Percentiles rank a stretch among this genome's conserved stretches.
These are phyloP conservation scores for Trichoderma polysporum DNA, from an alignment of 2,329 filamentous ascomycete genomes.

Conservation along the genomic window DNA sequence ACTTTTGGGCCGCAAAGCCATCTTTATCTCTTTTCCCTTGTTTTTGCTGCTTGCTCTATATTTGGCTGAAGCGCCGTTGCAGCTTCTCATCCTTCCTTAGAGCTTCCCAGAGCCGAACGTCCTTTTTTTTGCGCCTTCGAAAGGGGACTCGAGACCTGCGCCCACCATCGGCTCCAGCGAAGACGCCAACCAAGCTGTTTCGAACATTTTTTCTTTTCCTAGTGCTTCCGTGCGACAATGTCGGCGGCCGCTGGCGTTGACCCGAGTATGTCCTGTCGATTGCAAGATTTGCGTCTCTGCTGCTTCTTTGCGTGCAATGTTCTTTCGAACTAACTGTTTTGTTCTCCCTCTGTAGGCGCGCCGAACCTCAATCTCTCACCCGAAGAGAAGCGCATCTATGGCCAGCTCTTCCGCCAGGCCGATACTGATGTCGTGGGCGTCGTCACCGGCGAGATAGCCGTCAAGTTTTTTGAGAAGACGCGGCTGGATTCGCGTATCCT, in stretches of 20 bases:
- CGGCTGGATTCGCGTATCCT: conserved; percentile 80
- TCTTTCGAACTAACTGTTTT: background rate
- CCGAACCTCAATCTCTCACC: conserved; percentile 80
- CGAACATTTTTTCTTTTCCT: background rate
- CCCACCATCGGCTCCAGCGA: background rate
- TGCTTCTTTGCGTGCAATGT: background rate
- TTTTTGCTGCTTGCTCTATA: background rate
- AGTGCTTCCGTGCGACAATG: conserved; percentile 27
- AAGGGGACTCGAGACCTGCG: background rate
- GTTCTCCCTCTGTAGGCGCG: conserved; percentile 40
- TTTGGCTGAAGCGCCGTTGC: background rate
- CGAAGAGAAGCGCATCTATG: conserved; percentile 92
- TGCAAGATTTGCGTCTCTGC: background rate
- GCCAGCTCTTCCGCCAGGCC: conserved; percentile 88
- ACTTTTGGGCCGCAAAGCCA: conserved; percentile 13
- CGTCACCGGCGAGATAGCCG: conserved; percentile 91
- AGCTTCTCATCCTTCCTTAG: background rate
- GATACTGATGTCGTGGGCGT: conserved; percentile 90
- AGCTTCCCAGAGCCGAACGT: background rate
- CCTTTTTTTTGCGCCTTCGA: conserved; percentile 3
- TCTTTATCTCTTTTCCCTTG: background rate
- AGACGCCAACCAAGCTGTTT: conserved; percentile 4
- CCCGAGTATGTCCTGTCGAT: conserved; percentile 23
- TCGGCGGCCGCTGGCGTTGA: conserved; percentile 28
- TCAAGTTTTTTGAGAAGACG: conserved; percentile 98